phyloP scores from a whole-genome alignment of 139 green algal species.

The Closterium sp. region DNA sequence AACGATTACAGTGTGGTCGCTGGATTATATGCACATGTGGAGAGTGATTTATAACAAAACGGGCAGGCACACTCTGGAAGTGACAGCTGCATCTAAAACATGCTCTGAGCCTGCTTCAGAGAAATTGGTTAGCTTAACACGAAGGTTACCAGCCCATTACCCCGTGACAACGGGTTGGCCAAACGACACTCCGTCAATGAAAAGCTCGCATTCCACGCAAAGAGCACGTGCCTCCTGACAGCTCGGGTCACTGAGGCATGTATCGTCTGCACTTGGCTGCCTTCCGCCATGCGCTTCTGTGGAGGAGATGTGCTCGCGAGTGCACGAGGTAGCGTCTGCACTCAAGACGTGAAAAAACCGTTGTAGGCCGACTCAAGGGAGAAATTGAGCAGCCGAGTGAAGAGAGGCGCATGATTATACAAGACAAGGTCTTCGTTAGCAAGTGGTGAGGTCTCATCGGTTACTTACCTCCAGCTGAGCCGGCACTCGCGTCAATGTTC shows the following conservation, averaged over 20 bases:
- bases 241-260: background rate
- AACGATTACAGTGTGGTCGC: too few species aligned
- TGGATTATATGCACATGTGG: background rate
- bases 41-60: background rate
- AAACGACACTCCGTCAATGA: conserved; percentile 39
- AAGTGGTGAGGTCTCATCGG: background rate
- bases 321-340: background rate
- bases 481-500: background rate
- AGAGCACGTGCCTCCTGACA: background rate
- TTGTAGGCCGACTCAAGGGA: background rate
- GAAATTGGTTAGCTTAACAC: background rate
- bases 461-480: background rate
- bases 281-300: background rate
- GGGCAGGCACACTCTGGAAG: background rate
- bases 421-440: background rate
- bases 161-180: conserved; percentile 25
- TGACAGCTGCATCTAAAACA: background rate
- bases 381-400: background rate
- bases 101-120: background rate
- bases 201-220: conserved; percentile 43
- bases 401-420: background rate
- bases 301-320: background rate
- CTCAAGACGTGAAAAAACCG: background rate
- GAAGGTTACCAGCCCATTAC: background rate
- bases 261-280: background rate